Evolutionary conservation across 2,329 filamentous ascomycete genomes (phyloP).

Genomic region (Exophiala aquamarina): DNA sequence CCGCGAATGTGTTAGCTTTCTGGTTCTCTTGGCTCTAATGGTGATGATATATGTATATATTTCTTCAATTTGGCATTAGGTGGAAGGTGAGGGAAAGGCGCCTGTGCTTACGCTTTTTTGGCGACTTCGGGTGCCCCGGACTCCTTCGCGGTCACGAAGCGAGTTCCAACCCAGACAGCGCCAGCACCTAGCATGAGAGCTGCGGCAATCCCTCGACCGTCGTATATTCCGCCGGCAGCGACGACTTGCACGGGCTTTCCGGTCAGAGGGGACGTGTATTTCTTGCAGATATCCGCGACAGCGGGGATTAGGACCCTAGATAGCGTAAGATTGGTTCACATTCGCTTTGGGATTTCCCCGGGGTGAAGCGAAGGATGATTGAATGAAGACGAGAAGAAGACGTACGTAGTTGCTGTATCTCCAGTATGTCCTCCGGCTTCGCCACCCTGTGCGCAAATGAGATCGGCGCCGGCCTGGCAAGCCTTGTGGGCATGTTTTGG

Average conservation of each 20-base stretch:
- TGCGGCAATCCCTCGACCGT: constrained; percentile 70
- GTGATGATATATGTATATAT: too few relatives aligned
- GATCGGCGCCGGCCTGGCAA: constrained; percentile 73
- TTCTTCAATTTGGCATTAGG: too few relatives aligned
- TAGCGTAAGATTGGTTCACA: background rate
- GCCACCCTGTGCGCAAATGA: constrained; percentile 49
- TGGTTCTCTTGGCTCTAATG: too few relatives aligned
- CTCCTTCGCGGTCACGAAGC: constrained; percentile 75
- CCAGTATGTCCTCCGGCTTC: constrained; percentile 72
- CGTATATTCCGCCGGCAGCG: constrained; percentile 75
- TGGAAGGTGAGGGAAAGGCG: constrained; percentile 65
- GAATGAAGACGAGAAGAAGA: background rate
- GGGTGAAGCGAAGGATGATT: background rate
- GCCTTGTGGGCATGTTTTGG: constrained; percentile 81
- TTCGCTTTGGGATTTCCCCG: background rate
- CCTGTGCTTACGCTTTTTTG: constrained; percentile 16
- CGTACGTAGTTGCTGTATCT: constrained; percentile 63
- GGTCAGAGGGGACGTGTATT: constrained; percentile 64
- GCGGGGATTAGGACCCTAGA: constrained; percentile 68
- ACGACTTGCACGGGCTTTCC: constrained; percentile 70
- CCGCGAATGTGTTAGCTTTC: too few relatives aligned
- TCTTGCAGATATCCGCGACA: constrained; percentile 71
- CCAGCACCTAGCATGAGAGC: constrained; percentile 76
- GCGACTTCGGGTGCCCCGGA: constrained; percentile 49
- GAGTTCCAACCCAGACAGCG: constrained; percentile 82